A percentile compares a stretch with the other conserved stretches of the same genome.
phyloP scores from a whole-genome alignment of 2,329 filamentous ascomycete species.

The Exophiala alcalophila region DNA sequence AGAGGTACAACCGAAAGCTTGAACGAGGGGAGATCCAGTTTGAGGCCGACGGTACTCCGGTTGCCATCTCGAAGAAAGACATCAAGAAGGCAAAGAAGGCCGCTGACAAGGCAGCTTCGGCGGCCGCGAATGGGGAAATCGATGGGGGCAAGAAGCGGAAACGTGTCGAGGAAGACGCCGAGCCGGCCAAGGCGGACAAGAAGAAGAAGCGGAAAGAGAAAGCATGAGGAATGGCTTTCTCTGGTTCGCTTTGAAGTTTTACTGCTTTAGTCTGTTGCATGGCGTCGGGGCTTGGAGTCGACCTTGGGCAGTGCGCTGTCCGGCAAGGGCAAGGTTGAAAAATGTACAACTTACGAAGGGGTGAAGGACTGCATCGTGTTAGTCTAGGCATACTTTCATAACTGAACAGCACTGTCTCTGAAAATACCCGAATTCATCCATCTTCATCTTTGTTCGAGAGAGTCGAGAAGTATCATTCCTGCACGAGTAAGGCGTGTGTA shows the following conservation, averaged over 20 bases:
- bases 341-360: constrained; percentile 21
- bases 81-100: constrained; percentile 69
- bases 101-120: constrained; percentile 52
- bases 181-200: constrained; percentile 52
- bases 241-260: constrained; percentile 33
- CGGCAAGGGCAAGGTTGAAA: constrained; percentile 8
- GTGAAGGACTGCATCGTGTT: constrained; percentile 8
- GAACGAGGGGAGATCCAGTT: constrained; percentile 72
- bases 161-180: constrained; percentile 55
- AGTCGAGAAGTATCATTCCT: too few species aligned
- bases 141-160: constrained; percentile 68
- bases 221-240: constrained; percentile 32
- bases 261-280: constrained; percentile 33
- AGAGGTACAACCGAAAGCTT: constrained; percentile 75
- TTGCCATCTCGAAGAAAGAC: constrained; percentile 71
- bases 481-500: too few species aligned
- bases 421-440: too few species aligned
- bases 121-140: constrained; percentile 42
- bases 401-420: constrained; percentile 9
- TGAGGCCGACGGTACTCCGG: constrained; percentile 61
- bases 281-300: constrained; percentile 18
- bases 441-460: too few species aligned
- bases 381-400: constrained; percentile 8
- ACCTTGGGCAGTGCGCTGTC: constrained; percentile 11
- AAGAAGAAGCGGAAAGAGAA: constrained; percentile 48